These are phyloP conservation scores for Anisodus acutangulus DNA, from an alignment of 257 asterid genomes.

Conservation along the genomic window DNA sequence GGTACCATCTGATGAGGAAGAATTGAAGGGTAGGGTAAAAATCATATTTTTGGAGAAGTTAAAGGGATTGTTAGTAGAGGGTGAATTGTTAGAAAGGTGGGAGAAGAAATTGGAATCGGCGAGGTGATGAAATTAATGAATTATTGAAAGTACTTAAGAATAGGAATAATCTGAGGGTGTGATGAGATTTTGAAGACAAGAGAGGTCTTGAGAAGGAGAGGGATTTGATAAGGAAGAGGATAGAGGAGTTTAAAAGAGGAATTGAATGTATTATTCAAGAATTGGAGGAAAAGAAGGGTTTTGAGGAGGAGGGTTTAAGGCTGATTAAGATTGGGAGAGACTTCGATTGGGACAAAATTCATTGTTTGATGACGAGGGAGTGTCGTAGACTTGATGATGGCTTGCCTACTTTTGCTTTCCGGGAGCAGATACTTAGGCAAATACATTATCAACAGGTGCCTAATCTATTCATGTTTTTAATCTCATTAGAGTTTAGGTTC, in stretches of 20 bases:
- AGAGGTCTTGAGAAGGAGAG: conserved; percentile 55
- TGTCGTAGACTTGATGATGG: conserved; percentile 79
- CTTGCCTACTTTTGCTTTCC: conserved; percentile 68
- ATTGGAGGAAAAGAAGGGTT: conserved; percentile 50
- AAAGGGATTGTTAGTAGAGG: conserved; percentile 48
- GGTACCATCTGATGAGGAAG: conserved; percentile 71
- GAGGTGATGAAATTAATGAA: conserved; percentile 38
- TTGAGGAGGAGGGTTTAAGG: conserved; percentile 20
- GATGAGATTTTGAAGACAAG: conserved; percentile 41
- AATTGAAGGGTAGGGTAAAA: conserved; percentile 53
- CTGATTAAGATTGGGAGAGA: conserved; percentile 50
- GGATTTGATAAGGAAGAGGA: conserved; percentile 42
- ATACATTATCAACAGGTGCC: conserved; percentile 66
- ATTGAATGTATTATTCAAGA: conserved; percentile 49
- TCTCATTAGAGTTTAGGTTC: background rate
- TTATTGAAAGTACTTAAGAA: conserved; percentile 23
- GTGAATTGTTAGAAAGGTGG: conserved; percentile 57
- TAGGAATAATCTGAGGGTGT: conserved; percentile 22
- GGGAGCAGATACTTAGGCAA: conserved; percentile 52
- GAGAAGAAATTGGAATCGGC: conserved; percentile 42
- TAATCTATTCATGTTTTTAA: background rate
- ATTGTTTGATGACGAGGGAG: conserved; percentile 68
- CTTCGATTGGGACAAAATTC: conserved; percentile 45
- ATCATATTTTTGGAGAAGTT: conserved; percentile 56
- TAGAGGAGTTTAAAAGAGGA: conserved; percentile 59